Evolutionary conservation across 352 stramenopile genomes (phyloP), one percentile per base, ranked within the genome.

Genomic region (Pythium periplocum): DNA sequence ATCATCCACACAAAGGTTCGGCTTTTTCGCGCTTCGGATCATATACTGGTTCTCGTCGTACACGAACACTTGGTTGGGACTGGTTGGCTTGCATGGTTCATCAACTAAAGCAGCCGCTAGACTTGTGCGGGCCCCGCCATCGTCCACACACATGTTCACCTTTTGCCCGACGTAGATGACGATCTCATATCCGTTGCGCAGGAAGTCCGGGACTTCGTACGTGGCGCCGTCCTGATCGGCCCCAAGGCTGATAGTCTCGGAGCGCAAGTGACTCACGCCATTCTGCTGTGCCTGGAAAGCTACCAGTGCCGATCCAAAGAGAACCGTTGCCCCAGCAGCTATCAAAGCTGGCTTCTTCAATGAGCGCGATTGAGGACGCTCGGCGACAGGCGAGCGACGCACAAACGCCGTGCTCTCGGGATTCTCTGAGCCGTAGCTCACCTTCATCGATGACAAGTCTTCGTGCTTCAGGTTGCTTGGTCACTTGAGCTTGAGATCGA

Each of bases 391-490:
- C 17, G 32, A 26, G 49, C 49, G 49, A 11, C 49, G 49, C 49
- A 47, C 40, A 12, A 55, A 55, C n/a, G 48, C 10, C 49, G n/a
- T 31, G 30, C 17, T 55, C 49, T 55, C 49, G 8, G 49, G 39
- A 34, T 55, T 55, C 3, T 55, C 49, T 37, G 38, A 40, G 17
- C 49, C 49, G 39, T 55, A 55, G 6, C 49, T 37, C 49, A 48
- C 2, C 17, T 37, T 9, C 49, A 55, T 55, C n/a, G 32, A 6
- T 3, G 17, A 7, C 11, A 42, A n/a, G 37, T 45, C 4, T 33
- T 34, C 17, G 17, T 26, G 17, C 17, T 26, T 26, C 17, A 26
- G 17, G 17, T 26, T 26, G 17, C 17, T 26, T 26, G 17, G 17
- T 26, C 17, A 26, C 17, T 26, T 26, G 17, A 26, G 17, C 17